Conservation (phyloP, 305 asterid species). For the Ilex paraguariensis region DNA sequence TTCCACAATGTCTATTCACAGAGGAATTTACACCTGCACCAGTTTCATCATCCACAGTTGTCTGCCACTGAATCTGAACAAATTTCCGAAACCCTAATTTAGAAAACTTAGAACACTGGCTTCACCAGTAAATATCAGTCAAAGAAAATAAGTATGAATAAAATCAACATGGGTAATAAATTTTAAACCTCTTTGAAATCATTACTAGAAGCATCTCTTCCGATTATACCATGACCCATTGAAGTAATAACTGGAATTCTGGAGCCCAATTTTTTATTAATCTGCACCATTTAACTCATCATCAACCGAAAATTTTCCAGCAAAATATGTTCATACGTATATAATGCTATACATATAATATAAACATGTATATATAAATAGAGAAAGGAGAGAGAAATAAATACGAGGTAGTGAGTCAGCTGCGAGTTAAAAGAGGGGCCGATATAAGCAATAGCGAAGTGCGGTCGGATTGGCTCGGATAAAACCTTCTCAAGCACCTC, state of each 20-base stretch:
- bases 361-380: neutral
- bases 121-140: neutral
- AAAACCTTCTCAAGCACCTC: constrained; percentile 75
- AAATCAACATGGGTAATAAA: neutral
- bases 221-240: constrained; percentile 53
- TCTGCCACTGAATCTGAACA: constrained; percentile 71
- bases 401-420: constrained; percentile 44
- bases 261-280: constrained; percentile 39
- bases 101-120: too few species aligned
- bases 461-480: constrained; percentile 69
- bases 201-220: constrained; percentile 46
- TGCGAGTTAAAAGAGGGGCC: constrained; percentile 42
- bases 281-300: constrained; percentile 27
- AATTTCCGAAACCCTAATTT: constrained; percentile 1
- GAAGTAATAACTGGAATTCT: constrained; percentile 41
- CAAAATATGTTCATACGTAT: too few species aligned
- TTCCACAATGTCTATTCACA: constrained; percentile 32
- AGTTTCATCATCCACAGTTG: constrained; percentile 36
- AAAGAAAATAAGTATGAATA: neutral
- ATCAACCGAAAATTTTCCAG: neutral
- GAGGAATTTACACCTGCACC: constrained; percentile 10
- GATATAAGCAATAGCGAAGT: constrained; percentile 64
- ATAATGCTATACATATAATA: too few species aligned
- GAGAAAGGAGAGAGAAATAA: constrained; percentile 5
- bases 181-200: constrained; percentile 46